These are phyloP conservation scores for Colletotrichum horii DNA, from an alignment of 2,329 filamentous ascomycete species.

Conservation along the genomic window DNA sequence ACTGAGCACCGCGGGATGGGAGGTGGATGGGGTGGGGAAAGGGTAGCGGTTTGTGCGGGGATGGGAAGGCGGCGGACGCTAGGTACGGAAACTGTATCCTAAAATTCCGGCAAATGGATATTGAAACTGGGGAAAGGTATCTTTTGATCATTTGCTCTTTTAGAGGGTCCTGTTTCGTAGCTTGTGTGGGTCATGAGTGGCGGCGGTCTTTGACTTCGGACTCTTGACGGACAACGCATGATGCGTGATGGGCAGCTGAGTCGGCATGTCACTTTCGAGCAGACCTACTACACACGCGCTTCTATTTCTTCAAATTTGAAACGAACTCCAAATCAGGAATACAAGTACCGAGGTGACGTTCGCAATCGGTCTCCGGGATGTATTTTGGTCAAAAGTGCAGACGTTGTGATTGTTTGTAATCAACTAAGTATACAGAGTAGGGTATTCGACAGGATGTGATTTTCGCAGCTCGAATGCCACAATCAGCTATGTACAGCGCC, in stretches of 20 bases:
- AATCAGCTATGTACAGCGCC: not conserved
- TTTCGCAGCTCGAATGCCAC: not conserved
- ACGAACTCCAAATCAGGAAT: not conserved
- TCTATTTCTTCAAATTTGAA: not conserved
- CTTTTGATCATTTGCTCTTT: not conserved
- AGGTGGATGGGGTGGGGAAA: conserved; percentile 9
- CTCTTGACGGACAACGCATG: not conserved
- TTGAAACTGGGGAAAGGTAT: not conserved
- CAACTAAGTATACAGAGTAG: not conserved
- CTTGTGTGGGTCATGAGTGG: not conserved
- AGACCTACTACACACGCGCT: not conserved
- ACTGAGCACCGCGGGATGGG: not conserved
- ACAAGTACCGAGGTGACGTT: not conserved
- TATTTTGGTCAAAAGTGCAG: not conserved
- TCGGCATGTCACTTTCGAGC: not conserved
- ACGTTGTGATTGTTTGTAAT: not conserved
- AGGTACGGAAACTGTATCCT: not conserved
- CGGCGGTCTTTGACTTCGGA: not conserved
- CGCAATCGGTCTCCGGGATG: not conserved
- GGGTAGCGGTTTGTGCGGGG: not conserved
- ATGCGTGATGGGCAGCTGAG: not conserved
- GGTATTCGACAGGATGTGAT: not conserved
- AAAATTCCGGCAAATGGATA: not conserved
- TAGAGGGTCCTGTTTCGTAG: not conserved
- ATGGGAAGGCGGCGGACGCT: not conserved